A percentile compares a stretch with the other conserved stretches of the same genome.
These are phyloP conservation scores for Penicillium janthinellum DNA, from an alignment of 2,329 filamentous ascomycete species.

Conservation along the genomic window DNA sequence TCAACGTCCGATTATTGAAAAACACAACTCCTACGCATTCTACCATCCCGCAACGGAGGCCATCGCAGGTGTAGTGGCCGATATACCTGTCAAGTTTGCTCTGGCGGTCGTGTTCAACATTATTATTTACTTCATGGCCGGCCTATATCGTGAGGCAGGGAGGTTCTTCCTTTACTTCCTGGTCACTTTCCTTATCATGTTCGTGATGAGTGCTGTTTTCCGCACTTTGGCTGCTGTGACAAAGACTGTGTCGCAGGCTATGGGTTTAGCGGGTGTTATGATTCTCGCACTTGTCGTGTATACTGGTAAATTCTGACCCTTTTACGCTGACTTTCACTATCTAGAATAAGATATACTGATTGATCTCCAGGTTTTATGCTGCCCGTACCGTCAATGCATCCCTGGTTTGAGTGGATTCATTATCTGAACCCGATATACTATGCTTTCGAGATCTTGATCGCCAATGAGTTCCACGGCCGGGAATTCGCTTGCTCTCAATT, in stretches of 20 bases:
- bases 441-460: conserved; percentile 76
- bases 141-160: conserved; percentile 70
- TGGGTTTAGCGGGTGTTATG: conserved; percentile 57
- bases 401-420: conserved; percentile 80
- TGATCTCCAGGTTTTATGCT: conserved; percentile 35
- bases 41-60: conserved; percentile 30
- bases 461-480: conserved; percentile 75
- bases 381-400: conserved; percentile 63
- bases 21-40: conserved; percentile 34
- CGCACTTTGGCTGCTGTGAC: conserved; percentile 74
- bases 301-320: conserved; percentile 35
- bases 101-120: conserved; percentile 76
- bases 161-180: conserved; percentile 86
- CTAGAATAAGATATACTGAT: background rate
- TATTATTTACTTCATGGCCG: conserved; percentile 81
- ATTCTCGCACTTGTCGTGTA: conserved; percentile 49
- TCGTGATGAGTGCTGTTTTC: conserved; percentile 85
- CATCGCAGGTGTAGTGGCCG: conserved; percentile 23
- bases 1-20: conserved; percentile 31
- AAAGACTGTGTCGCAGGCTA: conserved; percentile 61
- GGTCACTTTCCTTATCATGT: conserved; percentile 69
- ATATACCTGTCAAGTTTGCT: conserved; percentile 71
- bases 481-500: conserved; percentile 56
- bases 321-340: too few relatives aligned
- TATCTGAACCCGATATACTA: conserved; percentile 79